Conservation (phyloP, 1,139 yeast species). For the Candida tropicalis region DNA sequence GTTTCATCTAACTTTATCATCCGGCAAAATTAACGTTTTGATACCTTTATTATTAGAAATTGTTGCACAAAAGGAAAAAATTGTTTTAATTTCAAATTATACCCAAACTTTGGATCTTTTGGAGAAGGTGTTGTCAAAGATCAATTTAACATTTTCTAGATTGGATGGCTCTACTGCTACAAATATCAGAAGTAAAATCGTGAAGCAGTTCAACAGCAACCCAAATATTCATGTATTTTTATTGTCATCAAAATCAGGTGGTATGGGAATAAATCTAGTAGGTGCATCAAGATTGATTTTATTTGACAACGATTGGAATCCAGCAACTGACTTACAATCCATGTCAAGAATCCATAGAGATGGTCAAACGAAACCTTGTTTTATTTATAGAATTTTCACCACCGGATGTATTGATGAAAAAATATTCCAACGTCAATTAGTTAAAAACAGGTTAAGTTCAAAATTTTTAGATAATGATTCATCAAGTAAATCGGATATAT, state of each 20-base stretch:
- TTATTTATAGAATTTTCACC: constrained; percentile 77
- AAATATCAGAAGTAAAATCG: constrained; percentile 63
- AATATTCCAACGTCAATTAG: constrained; percentile 88
- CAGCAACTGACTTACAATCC: constrained; percentile 89
- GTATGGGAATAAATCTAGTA: constrained; percentile 84
- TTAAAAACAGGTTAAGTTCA: constrained; percentile 79
- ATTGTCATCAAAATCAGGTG: constrained; percentile 91
- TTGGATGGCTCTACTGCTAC: constrained; percentile 86
- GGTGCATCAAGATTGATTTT: constrained; percentile 88
- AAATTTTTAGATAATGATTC: constrained; percentile 64
- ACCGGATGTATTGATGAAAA: constrained; percentile 95
- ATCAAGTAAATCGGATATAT: constrained; percentile 46
- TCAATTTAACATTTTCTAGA: constrained; percentile 57
- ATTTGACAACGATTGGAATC: constrained; percentile 95
- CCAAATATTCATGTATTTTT: constrained; percentile 63
- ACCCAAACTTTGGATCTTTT: constrained; percentile 85
- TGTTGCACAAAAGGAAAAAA: constrained; percentile 55
- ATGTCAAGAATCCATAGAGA: constrained; percentile 96
- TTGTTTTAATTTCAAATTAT: constrained; percentile 85
- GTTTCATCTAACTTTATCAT: constrained; percentile 19
- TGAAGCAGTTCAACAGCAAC: constrained; percentile 63
- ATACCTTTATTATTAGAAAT: constrained; percentile 57
- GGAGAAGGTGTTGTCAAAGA: constrained; percentile 54
- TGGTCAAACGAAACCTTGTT: constrained; percentile 82
- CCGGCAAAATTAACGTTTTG: constrained; percentile 62